Evolutionary conservation across 768 basidiomycete species (phyloP).

Genomic region (Mycena vitilis): DNA sequence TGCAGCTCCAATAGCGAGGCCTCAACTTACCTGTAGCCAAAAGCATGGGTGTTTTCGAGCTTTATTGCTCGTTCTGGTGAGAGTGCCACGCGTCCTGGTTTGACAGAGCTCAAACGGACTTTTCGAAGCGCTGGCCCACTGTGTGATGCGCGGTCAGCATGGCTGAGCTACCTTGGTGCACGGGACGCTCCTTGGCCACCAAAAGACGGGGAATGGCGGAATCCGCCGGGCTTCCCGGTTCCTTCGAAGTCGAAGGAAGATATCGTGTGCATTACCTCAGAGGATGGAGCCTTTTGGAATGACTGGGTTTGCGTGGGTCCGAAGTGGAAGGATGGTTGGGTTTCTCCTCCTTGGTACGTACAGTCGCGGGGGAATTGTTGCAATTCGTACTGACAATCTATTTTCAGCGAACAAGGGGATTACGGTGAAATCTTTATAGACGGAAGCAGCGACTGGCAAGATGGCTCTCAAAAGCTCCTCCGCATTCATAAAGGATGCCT

Average conservation of each 20-base stretch:
- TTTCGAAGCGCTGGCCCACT: constrained; percentile 24
- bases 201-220: constrained; percentile 27
- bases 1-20: too few species aligned
- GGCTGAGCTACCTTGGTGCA: constrained; percentile 1
- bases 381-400: not conserved
- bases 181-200: constrained; percentile 11
- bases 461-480: constrained; percentile 1
- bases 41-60: constrained; percentile 18
- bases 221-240: constrained; percentile 30
- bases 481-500: constrained; percentile 31
- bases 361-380: not conserved
- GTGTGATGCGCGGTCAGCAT: constrained; percentile 12
- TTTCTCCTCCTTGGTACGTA: constrained; percentile 32
- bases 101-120: not conserved
- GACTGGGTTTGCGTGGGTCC: constrained; percentile 33
- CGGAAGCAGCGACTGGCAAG: constrained; percentile 31
- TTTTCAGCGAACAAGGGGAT: not conserved
- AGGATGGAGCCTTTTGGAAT: constrained; percentile 30
- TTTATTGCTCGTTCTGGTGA: constrained; percentile 26
- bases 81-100: not conserved
- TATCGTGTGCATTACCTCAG: constrained; percentile 21
- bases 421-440: constrained; percentile 17
- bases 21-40: too few species aligned
- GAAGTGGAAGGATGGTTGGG: constrained; percentile 21
- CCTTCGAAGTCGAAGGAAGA: constrained; percentile 27